Conservation (phyloP, 2,329 filamentous ascomycete species). For the Corinectria fuckeliana region DNA sequence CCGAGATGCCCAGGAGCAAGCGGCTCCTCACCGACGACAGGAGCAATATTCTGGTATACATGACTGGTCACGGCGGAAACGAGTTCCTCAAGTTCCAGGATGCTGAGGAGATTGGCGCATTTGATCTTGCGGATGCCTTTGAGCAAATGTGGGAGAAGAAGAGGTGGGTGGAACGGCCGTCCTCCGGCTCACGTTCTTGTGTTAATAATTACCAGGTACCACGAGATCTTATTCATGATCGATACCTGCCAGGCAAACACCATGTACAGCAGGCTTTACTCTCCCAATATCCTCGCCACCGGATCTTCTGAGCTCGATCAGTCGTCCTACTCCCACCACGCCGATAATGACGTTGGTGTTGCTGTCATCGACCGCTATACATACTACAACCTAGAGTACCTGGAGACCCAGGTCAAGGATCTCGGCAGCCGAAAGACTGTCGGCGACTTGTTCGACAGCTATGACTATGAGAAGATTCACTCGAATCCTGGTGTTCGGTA, state of each 20-base stretch:
- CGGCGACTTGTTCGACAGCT: slow-evolving; percentile 94
- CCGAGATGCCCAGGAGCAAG: slow-evolving; percentile 95
- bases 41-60: slow-evolving; percentile 97
- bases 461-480: slow-evolving; percentile 94
- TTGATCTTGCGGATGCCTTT: slow-evolving; percentile 95
- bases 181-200: background rate
- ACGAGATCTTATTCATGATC: slow-evolving; percentile 99
- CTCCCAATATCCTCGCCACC: slow-evolving; percentile 96
- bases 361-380: slow-evolving; percentile 99
- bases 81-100: slow-evolving; percentile 99
- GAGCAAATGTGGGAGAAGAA: slow-evolving; percentile 99
- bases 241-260: slow-evolving; percentile 99
- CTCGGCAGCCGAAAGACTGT: slow-evolving; percentile 87
- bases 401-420: slow-evolving; percentile 88
- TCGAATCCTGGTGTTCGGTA: slow-evolving; percentile 90
- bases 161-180: slow-evolving; percentile 56
- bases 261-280: slow-evolving; percentile 98
- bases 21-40: slow-evolving; percentile 91
- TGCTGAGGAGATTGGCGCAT: slow-evolving; percentile 94
- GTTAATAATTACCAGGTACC: slow-evolving; percentile 65
- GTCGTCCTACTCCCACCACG: slow-evolving; percentile 96
- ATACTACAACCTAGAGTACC: slow-evolving; percentile 97
- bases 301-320: slow-evolving; percentile 96
- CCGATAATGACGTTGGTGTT: slow-evolving; percentile 96
- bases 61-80: slow-evolving; percentile 98